phyloP scores from a whole-genome alignment of 2,329 filamentous ascomycete genomes.

The Paecilomyces sp. region DNA sequence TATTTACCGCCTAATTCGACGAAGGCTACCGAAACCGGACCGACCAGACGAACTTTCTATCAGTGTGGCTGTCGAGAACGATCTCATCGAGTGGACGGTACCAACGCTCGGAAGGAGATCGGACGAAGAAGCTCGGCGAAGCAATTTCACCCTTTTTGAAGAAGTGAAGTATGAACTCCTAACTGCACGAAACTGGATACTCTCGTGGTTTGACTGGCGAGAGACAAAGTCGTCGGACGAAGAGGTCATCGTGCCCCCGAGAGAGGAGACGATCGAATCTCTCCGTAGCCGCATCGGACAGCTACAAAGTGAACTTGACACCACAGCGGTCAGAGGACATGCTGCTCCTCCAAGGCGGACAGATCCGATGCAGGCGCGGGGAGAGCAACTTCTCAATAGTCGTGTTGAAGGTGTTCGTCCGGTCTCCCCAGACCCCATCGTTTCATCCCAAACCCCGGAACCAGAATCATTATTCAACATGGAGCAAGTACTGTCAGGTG shows the following conservation, averaged over 20 bases:
- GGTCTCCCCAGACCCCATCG: constrained; percentile 7
- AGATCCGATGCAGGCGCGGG: constrained; percentile 7
- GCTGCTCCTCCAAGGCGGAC: constrained; percentile 7
- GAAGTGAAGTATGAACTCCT: constrained; percentile 31
- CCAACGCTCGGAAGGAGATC: constrained; percentile 32
- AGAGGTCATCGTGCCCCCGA: constrained; percentile 8
- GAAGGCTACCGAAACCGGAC: constrained; percentile 34
- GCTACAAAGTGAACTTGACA: constrained; percentile 20
- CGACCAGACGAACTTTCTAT: constrained; percentile 35
- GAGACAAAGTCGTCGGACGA: constrained; percentile 10
- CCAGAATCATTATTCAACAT: constrained; percentile 12
- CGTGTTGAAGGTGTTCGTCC: constrained; percentile 7
- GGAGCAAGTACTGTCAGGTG: constrained; percentile 19
- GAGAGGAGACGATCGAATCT: constrained; percentile 19
- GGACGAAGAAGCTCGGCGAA: constrained; percentile 32
- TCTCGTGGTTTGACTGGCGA: constrained; percentile 22
- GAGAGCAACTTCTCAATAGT: constrained; percentile 10
- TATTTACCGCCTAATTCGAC: constrained; percentile 33
- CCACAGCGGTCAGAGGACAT: constrained; percentile 9
- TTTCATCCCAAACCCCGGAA: constrained; percentile 8
- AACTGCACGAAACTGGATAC: constrained; percentile 23
- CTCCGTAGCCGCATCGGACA: constrained; percentile 23
- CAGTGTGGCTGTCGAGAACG: constrained; percentile 35
- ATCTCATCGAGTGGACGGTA: constrained; percentile 37
- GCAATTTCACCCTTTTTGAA: constrained; percentile 26